Evolutionary conservation across 176 grass and related monocot species (phyloP).

Genomic region (maize (Zea mays)): Zm-B73-REFERENCE-NAM-5.0 NC_050099.1:42455001-42455500

Average conservation of each 20-base stretch:
- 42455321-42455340: constrained; percentile 15
- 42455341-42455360: constrained; percentile 25
- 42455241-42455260: constrained; percentile 9
- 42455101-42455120: constrained; percentile 14
- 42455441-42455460: constrained; percentile 2
- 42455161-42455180: neutral
- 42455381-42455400: constrained; percentile 9
- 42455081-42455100: constrained; percentile 5
- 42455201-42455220: neutral
- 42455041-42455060: neutral
- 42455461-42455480: neutral
- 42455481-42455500: neutral
- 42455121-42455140: neutral
- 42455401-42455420: neutral
- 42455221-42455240: neutral
- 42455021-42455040: constrained; percentile 5
- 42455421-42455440: neutral
- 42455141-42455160: neutral
- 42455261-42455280: neutral
- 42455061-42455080: neutral
- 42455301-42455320: neutral
- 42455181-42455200: neutral
- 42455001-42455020: neutral
- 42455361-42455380: neutral
- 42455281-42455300: constrained; percentile 12